These are phyloP conservation scores for Scheffersomyces insectosa DNA, from an alignment of 1,139 yeast species.

Conservation along the genomic window DNA sequence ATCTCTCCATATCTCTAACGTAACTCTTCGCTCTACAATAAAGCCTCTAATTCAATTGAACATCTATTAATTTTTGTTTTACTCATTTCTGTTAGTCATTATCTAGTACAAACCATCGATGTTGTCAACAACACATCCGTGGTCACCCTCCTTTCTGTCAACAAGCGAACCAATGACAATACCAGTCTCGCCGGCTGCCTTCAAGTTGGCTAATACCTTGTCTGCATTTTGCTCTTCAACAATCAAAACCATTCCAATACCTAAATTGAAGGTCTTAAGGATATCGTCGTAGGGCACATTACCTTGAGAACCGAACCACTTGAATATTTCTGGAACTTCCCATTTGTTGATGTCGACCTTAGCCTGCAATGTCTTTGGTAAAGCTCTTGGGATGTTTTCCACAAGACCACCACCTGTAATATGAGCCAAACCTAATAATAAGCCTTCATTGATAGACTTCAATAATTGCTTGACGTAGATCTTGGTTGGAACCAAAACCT, in stretches of 20 bases:
- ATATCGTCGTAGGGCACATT: conserved; percentile 84
- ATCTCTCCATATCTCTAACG: not conserved
- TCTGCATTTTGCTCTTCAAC: conserved; percentile 67
- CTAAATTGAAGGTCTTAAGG: conserved; percentile 90
- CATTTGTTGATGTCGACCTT: conserved; percentile 75
- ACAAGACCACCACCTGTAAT: conserved; percentile 98
- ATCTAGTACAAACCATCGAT: conserved; percentile 56
- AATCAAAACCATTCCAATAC: conserved; percentile 95
- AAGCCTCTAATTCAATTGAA: not conserved
- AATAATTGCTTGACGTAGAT: conserved; percentile 91
- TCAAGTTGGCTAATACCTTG: conserved; percentile 53
- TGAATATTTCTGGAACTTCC: conserved; percentile 86
- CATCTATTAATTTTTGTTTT: too few species aligned
- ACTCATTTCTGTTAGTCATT: not conserved
- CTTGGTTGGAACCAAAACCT: conserved; percentile 83
- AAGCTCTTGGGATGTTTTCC: conserved; percentile 93
- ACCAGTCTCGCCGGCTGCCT: conserved; percentile 72
- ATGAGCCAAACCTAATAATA: conserved; percentile 87
- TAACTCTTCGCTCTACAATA: not conserved
- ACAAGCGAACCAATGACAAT: conserved; percentile 76
- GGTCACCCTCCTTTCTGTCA: conserved; percentile 50
- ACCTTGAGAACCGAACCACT: conserved; percentile 92
- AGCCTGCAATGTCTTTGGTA: conserved; percentile 81
- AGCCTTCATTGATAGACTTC: conserved; percentile 66
- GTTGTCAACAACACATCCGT: conserved; percentile 70